A percentile compares a stretch with the other conserved stretches of the same genome.
Conservation (phyloP, 2,329 filamentous ascomycete genomes). For the Fusarium compactum region DNA sequence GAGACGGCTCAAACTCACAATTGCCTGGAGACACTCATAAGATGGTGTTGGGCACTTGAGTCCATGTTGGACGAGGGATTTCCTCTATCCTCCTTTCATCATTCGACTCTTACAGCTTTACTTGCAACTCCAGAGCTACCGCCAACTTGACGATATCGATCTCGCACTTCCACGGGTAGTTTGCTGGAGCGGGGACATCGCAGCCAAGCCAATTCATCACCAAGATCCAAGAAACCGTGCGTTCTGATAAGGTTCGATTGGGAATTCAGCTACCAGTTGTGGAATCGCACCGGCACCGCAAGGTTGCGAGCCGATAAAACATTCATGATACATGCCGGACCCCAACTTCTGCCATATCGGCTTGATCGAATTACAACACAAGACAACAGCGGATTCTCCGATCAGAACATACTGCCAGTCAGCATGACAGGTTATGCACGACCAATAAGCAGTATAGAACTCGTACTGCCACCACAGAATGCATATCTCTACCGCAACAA, state of each 20-base stretch:
- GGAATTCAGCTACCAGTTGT: conserved; percentile 13
- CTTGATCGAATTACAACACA: conserved; percentile 4
- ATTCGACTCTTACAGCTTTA: neutral
- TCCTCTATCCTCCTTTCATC: conserved; percentile 6
- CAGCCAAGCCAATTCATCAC: conserved; percentile 13
- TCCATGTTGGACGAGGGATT: conserved; percentile 5
- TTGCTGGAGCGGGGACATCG: conserved; percentile 11
- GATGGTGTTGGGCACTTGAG: conserved; percentile 27
- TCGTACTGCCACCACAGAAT: conserved; percentile 41
- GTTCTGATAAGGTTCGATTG: conserved; percentile 24
- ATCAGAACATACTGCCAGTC: conserved; percentile 1
- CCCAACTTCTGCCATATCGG: conserved; percentile 15
- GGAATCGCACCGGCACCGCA: conserved; percentile 18
- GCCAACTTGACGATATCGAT: conserved; percentile 1
- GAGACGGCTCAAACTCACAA: conserved; percentile 41
- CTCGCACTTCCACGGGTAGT: neutral
- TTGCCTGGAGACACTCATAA: conserved; percentile 32
- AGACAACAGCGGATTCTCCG: neutral
- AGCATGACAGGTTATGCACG: conserved; percentile 35
- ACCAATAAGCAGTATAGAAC: conserved; percentile 34
- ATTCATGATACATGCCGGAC: conserved; percentile 31
- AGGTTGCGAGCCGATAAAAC: conserved; percentile 25
- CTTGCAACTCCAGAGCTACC: neutral
- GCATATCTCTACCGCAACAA: conserved; percentile 39
- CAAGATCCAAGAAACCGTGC: conserved; percentile 25